These are phyloP conservation scores for Fusarium sp. DNA, from an alignment of 2,329 filamentous ascomycete genomes.

Conservation along the genomic window DNA sequence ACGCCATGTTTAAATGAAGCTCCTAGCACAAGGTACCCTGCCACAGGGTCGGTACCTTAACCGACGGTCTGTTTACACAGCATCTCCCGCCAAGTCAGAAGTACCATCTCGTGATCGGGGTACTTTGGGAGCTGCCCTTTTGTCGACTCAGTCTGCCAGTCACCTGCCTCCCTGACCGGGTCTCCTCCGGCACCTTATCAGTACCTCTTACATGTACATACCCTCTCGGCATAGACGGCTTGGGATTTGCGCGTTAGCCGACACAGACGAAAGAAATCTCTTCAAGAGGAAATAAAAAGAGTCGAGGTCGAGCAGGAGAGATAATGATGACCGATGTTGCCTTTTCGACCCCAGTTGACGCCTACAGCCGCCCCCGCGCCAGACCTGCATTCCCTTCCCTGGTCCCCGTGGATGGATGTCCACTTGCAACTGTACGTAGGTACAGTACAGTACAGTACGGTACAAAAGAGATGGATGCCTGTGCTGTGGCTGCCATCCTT, in stretches of 20 bases:
- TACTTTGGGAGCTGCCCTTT: slow-evolving; percentile 34
- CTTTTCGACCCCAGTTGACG: slow-evolving; percentile 39
- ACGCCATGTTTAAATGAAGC: slow-evolving; percentile 34
- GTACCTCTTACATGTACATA: slow-evolving; percentile 36
- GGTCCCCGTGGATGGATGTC: slow-evolving; percentile 7
- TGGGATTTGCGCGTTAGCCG: slow-evolving; percentile 28
- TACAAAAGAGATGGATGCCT: slow-evolving; percentile 2
- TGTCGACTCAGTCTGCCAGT: slow-evolving; percentile 33
- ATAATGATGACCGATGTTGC: slow-evolving; percentile 33
- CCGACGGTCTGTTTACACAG: neutral
- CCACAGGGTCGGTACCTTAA: slow-evolving; percentile 24
- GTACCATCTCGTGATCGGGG: slow-evolving; percentile 22
- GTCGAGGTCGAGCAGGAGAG: slow-evolving; percentile 11
- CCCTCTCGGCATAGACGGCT: slow-evolving; percentile 18
- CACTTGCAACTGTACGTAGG: slow-evolving; percentile 6
- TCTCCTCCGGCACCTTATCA: slow-evolving; percentile 41
- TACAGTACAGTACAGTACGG: neutral
- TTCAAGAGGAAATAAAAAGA: slow-evolving; percentile 11
- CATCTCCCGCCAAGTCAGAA: slow-evolving; percentile 15
- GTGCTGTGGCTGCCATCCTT: slow-evolving; percentile 9
- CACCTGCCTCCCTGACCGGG: slow-evolving; percentile 34
- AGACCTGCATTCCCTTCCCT: slow-evolving; percentile 32
- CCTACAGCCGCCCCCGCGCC: slow-evolving; percentile 35
- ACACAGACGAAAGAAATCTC: slow-evolving; percentile 18
- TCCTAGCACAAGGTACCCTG: slow-evolving; percentile 23